phyloP scores from a whole-genome alignment of 345 rosid genomes.

The Nephelium lappaceum region DNA sequence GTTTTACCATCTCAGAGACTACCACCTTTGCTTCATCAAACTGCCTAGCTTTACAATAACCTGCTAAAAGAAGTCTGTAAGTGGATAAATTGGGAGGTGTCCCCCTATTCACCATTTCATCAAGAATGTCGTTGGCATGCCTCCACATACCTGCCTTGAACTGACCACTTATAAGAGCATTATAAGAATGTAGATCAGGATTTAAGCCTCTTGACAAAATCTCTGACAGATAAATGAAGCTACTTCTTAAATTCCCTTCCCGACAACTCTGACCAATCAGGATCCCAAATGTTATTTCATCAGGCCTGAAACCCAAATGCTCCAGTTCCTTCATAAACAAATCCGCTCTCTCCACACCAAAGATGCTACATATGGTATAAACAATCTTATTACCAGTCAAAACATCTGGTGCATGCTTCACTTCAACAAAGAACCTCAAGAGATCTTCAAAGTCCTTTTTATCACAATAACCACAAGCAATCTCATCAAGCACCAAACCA shows the following conservation, averaged over 20 bases:
- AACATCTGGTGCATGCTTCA: constrained; percentile 45
- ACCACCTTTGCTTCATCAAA: constrained; percentile 61
- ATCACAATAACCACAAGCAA: constrained; percentile 60
- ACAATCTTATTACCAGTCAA: constrained; percentile 63
- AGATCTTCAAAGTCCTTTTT: constrained; percentile 81
- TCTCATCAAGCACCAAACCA: constrained; percentile 43
- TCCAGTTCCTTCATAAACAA: constrained; percentile 57
- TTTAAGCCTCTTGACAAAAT: constrained; percentile 55
- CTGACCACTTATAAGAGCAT: constrained; percentile 59
- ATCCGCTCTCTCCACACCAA: constrained; percentile 58
- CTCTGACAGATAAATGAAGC: constrained; percentile 54
- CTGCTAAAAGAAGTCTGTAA: constrained; percentile 59
- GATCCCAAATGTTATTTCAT: constrained; percentile 65
- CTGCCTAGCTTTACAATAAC: constrained; percentile 71
- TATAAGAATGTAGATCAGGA: constrained; percentile 51
- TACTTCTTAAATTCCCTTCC: constrained; percentile 55
- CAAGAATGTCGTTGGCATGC: constrained; percentile 44
- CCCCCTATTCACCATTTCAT: constrained; percentile 65
- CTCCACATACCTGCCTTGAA: constrained; percentile 63
- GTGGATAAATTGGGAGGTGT: constrained; percentile 41
- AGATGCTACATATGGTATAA: constrained; percentile 47
- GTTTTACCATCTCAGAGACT: constrained; percentile 54
- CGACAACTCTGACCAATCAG: constrained; percentile 71
- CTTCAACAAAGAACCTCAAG: constrained; percentile 50
- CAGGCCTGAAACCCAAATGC: constrained; percentile 56